Base-by-base conservation (phyloP, 2,329 filamentous ascomycete species). In the Pseudogymnoascus sp. region DNA sequence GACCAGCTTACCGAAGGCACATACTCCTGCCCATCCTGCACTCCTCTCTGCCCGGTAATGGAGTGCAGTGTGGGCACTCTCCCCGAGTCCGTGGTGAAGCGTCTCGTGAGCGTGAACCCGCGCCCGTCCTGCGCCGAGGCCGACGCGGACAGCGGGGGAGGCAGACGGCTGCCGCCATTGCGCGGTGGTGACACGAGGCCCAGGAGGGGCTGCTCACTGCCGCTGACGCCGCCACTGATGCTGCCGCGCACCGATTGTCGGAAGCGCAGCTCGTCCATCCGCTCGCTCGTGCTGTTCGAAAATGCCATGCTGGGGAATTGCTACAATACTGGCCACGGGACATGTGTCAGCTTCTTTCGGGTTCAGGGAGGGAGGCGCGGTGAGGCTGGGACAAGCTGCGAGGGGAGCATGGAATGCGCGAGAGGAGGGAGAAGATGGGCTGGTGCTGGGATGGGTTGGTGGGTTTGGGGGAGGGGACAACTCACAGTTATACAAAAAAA, bases 81-180 rank as follows among this genome's bases (percentile, higher is more conserved):
- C 77, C 91, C 83, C 78, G 90, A 87, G 78, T 96, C 96, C 64
- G 93, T 95, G 67, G 93, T 97, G 78, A 97, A 97, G 73, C 93
- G 89, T 72, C 93, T 88, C 77, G 93, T 91, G 74, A 97, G 82
- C 70, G 87, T 87, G 59, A 60, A 60, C 67, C 86, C 85, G 76
- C 93, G 87, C 68, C 84, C 84, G 73, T 96, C 91, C 75, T 85
- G 83, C 25, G 46, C 46, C n/a, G 46, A 46, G 18, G 42, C 42
- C 67, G 83, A 75, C 66, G 80, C 75, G 63, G 79, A 75, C 64
- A 80, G 77, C 68, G 83, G 80, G 68, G 83, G 83, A 67, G 79
- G 80, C 75, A 87, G 81, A 72, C 86, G 85, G 72, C 79, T 81
- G 72, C 84, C 83, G n/a, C 46, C 46, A 75, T 88, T 88, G 74